Percentiles rank a stretch among this genome's conserved stretches.
phyloP scores from a whole-genome alignment of 495 filamentous ascomycete genomes.

The Penicillium egyptiacum region DNA sequence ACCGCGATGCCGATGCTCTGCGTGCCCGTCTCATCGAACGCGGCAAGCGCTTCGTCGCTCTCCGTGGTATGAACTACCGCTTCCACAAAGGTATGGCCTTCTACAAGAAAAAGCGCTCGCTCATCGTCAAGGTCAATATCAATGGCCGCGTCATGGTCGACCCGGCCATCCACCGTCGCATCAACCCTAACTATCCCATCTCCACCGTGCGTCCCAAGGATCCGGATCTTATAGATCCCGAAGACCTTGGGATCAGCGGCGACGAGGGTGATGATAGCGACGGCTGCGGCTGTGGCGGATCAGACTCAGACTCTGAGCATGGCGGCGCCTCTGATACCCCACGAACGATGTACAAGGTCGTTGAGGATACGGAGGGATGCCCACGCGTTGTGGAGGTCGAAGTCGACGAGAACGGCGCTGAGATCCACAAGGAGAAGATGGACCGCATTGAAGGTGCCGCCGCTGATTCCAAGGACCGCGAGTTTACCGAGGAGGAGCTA shows the following conservation, averaged over 20 bases:
- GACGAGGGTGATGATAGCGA: constrained; percentile 45
- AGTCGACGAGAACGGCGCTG: constrained; percentile 60
- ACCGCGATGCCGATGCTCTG: constrained; percentile 69
- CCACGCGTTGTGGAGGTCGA: constrained; percentile 60
- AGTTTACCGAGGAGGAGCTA: constrained; percentile 83
- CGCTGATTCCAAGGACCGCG: constrained; percentile 40
- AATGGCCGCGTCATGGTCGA: constrained; percentile 93
- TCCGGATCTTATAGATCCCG: constrained; percentile 60
- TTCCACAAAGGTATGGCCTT: constrained; percentile 80
- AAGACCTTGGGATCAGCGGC: constrained; percentile 45
- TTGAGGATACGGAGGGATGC: constrained; percentile 62
- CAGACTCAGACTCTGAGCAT: constrained; percentile 52
- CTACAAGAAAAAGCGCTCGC: constrained; percentile 73
- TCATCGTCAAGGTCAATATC: constrained; percentile 79
- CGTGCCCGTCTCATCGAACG: constrained; percentile 72
- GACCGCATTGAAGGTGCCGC: constrained; percentile 51
- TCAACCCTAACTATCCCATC: constrained; percentile 87
- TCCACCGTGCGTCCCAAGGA: constrained; percentile 77
- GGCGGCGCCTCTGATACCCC: constrained; percentile 54
- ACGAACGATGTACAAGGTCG: constrained; percentile 63
- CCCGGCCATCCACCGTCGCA: constrained; percentile 78
- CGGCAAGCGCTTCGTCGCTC: constrained; percentile 77
- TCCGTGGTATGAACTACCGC: constrained; percentile 83
- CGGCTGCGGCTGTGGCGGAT: constrained; percentile 43
- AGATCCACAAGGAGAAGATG: constrained; percentile 65